A percentile compares a stretch with the other conserved stretches of the same genome.
Conservation (phyloP, 2,329 filamentous ascomycete genomes). For the Xylogone sp. region DNA sequence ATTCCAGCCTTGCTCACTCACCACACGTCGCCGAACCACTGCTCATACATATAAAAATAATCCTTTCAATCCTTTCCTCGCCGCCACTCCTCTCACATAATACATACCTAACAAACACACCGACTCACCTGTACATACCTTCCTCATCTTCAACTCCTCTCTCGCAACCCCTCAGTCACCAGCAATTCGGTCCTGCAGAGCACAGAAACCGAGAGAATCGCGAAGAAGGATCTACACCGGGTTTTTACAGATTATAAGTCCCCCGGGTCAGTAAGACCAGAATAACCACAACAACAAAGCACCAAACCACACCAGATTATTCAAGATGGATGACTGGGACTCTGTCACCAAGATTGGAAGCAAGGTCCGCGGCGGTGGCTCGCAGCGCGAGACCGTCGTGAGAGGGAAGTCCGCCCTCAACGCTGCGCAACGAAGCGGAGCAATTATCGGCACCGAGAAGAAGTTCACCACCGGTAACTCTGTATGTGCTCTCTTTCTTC, state of each 20-base stretch:
- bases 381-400: slow-evolving; percentile 79
- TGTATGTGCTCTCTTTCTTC: slow-evolving; percentile 50
- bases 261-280: too few species aligned
- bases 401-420: slow-evolving; percentile 81
- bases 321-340: slow-evolving; percentile 89
- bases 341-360: slow-evolving; percentile 88
- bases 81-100: not conserved
- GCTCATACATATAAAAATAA: not conserved
- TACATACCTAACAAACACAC: not conserved
- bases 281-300: slow-evolving; percentile 1
- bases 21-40: not conserved
- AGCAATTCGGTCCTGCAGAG: not conserved
- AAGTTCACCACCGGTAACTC: slow-evolving; percentile 76
- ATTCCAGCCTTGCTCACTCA: not conserved
- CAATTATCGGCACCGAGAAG: slow-evolving; percentile 84
- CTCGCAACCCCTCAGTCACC: not conserved
- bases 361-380: slow-evolving; percentile 65
- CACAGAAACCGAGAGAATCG: not conserved
- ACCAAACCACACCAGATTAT: slow-evolving; percentile 30
- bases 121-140: not conserved
- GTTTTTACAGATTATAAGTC: not conserved
- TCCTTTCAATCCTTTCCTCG: not conserved
- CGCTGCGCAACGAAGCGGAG: slow-evolving; percentile 78
- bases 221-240: not conserved
- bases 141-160: not conserved